phyloP scores from a whole-genome alignment of 2,329 filamentous ascomycete genomes.

The Apiospora arundinis region DNA sequence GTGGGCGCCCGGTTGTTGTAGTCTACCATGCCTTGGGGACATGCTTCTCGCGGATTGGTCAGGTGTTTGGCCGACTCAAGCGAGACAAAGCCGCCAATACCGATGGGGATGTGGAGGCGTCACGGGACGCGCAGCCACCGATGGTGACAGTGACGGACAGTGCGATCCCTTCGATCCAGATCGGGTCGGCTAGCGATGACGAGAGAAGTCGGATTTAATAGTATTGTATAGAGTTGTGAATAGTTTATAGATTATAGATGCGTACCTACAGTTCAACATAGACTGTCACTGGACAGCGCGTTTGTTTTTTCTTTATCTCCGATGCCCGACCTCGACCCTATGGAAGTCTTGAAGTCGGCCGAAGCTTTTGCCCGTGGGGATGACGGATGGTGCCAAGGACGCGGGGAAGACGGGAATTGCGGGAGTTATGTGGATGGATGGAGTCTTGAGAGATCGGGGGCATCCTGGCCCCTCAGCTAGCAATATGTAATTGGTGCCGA shows the following conservation, averaged over 20 bases:
- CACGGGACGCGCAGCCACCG: conserved; percentile 25
- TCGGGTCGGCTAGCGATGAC: neutral
- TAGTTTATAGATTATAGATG: conserved; percentile 1
- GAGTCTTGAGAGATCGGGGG: too few species aligned
- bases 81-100: conserved; percentile 23
- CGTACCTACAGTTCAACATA: neutral
- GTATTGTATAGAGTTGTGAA: neutral
- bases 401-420: neutral
- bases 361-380: neutral
- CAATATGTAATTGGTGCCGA: neutral
- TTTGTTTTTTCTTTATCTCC: neutral
- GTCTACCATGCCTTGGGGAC: conserved; percentile 33
- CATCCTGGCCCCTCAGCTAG: neutral
- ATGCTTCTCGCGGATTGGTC: conserved; percentile 30
- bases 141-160: conserved; percentile 34
- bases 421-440: neutral
- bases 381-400: neutral
- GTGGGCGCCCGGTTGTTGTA: conserved; percentile 39
- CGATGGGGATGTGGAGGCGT: conserved; percentile 24
- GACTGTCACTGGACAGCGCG: neutral
- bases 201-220: conserved; percentile 8
- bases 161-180: conserved; percentile 20
- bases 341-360: neutral
- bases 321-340: neutral
- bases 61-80: conserved; percentile 29